Percentiles rank a stretch among this genome's conserved stretches.
Conservation (phyloP, 2,329 filamentous ascomycete genomes). For the Colletotrichum australisinense region DNA sequence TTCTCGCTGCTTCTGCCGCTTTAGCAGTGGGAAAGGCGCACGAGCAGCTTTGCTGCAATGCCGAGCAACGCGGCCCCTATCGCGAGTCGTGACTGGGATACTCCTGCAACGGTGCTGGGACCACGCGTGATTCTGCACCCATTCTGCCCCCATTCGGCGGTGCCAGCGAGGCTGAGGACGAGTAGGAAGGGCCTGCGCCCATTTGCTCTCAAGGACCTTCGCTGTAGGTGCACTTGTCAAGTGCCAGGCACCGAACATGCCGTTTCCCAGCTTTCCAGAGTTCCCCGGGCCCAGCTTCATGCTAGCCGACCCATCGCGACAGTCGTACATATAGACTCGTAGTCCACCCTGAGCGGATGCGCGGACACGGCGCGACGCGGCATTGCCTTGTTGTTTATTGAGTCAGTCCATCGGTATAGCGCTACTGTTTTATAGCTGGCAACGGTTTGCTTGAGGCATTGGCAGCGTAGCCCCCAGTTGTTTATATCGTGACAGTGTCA, state of each 20-base stretch:
- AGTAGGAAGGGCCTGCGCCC: not conserved
- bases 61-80: not conserved
- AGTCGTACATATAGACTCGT: too few species aligned
- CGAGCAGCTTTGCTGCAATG: not conserved
- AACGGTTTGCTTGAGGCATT: conserved; percentile 1
- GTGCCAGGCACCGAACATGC: conserved; percentile 20
- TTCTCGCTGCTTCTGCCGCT: not conserved
- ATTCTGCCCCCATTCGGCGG: not conserved
- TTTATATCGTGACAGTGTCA: conserved; percentile 7
- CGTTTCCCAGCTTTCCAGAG: not conserved
- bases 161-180: not conserved
- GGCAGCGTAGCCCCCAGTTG: conserved; percentile 2
- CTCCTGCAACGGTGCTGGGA: conserved; percentile 9
- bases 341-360: not conserved
- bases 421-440: not conserved
- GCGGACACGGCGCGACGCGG: conserved; percentile 29
- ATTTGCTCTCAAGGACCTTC: conserved; percentile 5
- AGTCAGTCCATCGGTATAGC: conserved; percentile 19
- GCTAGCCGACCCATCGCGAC: not conserved
- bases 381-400: conserved; percentile 27
- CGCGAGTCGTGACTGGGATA: not conserved
- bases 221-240: conserved; percentile 8
- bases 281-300: not conserved
- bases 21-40: conserved; percentile 6
- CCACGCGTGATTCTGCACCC: not conserved